Evolutionary conservation across 257 asterid species (phyloP), one percentile per base, ranked within the genome.

Genomic region (Cinchona pubescens): DNA sequence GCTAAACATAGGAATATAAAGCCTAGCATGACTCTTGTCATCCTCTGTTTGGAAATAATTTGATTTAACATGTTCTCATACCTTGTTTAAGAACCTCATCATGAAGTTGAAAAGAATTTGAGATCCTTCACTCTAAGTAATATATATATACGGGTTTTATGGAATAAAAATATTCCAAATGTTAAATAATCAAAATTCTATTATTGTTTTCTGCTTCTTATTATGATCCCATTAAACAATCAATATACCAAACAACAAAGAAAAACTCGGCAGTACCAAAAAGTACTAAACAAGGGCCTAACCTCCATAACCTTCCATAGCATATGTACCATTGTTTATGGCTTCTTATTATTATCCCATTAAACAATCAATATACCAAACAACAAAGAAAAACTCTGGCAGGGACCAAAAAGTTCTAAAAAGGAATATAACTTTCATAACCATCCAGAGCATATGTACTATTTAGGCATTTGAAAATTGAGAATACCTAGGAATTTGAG

Each of bases 401-500:
- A 35, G 12, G 35, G 34, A 38, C 38, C 9, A 38, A 60, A 53
- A 48, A 13, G 53, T 53, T 71, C 35, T 12, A 71, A 63, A 62
- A 16, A 29, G 8, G 3, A 7, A 38, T 3, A 3, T 48, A 49
- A 19, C 34, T 38, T 29, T n/a, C 12, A 9, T 29, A 67, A 27
- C 35, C 71, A 32, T 37, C 25, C 4, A 55, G 46, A 5, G 21
- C 16, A 53, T 35, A 74, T 37, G 64, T 27, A 16, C 5, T 53
- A n/a, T 37, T 25, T 46, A 23, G 40, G 38, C 30, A 35, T 15
- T 25, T 7, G 42, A 40, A 75, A 65, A 42, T 72, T 55, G 61
- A 38, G 37, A 64, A 53, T 85, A 92, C 99, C 94, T 85, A 64
- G 92, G 82, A 76, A 81, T 63, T 81, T 88, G 92, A 69, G 96